phyloP scores from a whole-genome alignment of 495 filamentous ascomycete genomes.

The Hypoxylon perforatum region DNA sequence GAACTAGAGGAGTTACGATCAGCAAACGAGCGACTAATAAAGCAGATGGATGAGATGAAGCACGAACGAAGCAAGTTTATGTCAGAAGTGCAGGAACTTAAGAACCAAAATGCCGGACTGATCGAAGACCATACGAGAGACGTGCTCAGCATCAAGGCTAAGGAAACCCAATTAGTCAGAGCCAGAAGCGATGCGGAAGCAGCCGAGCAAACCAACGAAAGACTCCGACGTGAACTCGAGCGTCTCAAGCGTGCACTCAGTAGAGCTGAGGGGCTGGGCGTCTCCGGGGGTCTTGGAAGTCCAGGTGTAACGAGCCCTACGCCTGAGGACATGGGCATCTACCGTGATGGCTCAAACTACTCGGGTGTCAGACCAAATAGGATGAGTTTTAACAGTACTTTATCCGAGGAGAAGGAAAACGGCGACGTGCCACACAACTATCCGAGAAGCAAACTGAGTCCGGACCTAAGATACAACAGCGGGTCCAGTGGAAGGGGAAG shows the following conservation, averaged over 20 bases:
- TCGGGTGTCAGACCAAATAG: slow-evolving; percentile 53
- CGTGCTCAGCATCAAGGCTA: slow-evolving; percentile 94
- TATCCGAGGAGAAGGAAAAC: slow-evolving; percentile 88
- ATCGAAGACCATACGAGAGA: slow-evolving; percentile 98
- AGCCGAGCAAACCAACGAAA: slow-evolving; percentile 83
- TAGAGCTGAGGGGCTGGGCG: slow-evolving; percentile 61
- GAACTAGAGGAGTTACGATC: slow-evolving; percentile 89
- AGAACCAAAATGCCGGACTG: slow-evolving; percentile 93
- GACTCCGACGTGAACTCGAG: slow-evolving; percentile 88
- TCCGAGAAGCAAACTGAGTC: slow-evolving; percentile 64
- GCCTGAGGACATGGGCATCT: slow-evolving; percentile 63
- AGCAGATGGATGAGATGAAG: slow-evolving; percentile 78
- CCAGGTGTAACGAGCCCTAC: slow-evolving; percentile 58
- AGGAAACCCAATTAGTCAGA: slow-evolving; percentile 95
- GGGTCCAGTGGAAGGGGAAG: slow-evolving; percentile 67
- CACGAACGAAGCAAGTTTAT: slow-evolving; percentile 77
- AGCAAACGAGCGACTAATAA: slow-evolving; percentile 80
- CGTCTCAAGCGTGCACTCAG: slow-evolving; percentile 82
- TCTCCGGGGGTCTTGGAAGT: slow-evolving; percentile 52
- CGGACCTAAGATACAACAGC: slow-evolving; percentile 61
- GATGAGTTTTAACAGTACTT: slow-evolving; percentile 76
- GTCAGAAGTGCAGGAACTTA: slow-evolving; percentile 86
- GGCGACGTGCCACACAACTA: slow-evolving; percentile 55
- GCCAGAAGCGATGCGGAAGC: slow-evolving; percentile 90
- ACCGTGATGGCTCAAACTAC: slow-evolving; percentile 61